These are phyloP conservation scores for Fusarium sp. DNA, from an alignment of 2,329 filamentous ascomycete species.

Conservation along the genomic window DNA sequence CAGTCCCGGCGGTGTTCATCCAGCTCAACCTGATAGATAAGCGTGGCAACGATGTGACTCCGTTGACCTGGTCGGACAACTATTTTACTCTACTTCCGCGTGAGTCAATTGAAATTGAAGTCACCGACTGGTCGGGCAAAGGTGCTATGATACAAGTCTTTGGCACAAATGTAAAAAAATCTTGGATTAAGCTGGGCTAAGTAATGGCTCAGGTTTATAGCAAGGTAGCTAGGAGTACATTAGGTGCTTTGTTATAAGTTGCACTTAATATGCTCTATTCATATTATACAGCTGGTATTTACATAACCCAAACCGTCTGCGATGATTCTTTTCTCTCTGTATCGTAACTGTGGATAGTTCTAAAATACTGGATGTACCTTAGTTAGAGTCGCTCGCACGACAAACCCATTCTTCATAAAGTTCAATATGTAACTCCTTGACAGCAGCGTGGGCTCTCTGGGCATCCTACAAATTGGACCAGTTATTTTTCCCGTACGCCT, in stretches of 20 bases:
- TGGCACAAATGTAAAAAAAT: not conserved
- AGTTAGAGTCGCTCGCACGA: fast-evolving
- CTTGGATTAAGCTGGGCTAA: not conserved
- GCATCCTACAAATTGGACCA: not conserved
- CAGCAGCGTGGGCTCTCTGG: fast-evolving
- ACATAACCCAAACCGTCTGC: too few relatives aligned
- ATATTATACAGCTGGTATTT: too few relatives aligned
- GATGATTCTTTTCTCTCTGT: too few relatives aligned
- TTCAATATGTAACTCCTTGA: not conserved
- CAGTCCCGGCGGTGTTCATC: not conserved
- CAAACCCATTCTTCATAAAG: fast-evolving
- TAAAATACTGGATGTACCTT: too few relatives aligned
- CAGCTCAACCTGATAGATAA: not conserved
- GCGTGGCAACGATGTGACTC: not conserved
- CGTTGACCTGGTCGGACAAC: not conserved
- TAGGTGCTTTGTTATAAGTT: not conserved
- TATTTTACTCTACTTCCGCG: not conserved
- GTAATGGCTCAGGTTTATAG: not conserved
- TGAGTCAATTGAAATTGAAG: not conserved
- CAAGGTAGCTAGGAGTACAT: too few relatives aligned
- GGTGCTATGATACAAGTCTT: not conserved
- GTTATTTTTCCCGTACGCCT: not conserved
- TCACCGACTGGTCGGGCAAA: not conserved
- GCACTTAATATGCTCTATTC: not conserved
- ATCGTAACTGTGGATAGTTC: too few relatives aligned